Base-by-base conservation (phyloP, 1,139 yeast species). In the Martiniozyma asiatica region DNA sequence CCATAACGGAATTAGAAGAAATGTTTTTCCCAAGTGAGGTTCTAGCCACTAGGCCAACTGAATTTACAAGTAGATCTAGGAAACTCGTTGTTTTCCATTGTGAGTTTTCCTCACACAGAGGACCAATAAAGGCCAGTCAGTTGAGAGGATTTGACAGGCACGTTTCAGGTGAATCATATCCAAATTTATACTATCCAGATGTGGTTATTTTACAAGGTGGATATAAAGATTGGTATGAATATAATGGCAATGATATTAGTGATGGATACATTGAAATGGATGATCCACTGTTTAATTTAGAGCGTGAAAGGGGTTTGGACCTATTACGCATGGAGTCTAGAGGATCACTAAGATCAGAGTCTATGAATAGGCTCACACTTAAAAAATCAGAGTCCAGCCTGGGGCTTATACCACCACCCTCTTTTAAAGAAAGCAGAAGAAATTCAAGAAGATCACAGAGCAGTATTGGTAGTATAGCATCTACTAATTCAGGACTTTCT, bases 131-230 rank as follows among this genome's bases (percentile, higher is more conserved):
- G 79, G 97, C 97, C 1, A 63, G 76, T 35, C 87, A 84, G 51
- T 63, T 89, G 35, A 64, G 98, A 40, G 77, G 77, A 41, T 68
- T 81, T 42, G 98, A 89, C 56, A 68, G 98, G 37, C 68, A 67
- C 28, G 45, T 72, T 31, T 85, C 87, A 51, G 66, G 73, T 39
- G 73, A 75, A 34, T 61, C 68, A 39, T 92, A 89, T 54, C 98
- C 98, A 1, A 60, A 65, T 39, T 61, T 89, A 35, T 70, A 69
- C 40, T 89, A 76, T 48, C 98, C 98, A 2, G 95, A 89, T 56
- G 72, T 89, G 29, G 75, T 82, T 24, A 73, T 89, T 24, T 63
- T 89, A 30, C 82, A 84, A 43, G 98, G 97, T 22, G 98, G 98
- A 6, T 89, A 89, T 60, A 75, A 78, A 48, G 63, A 63, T 24